Conservation (phyloP, 352 stramenopile genomes). For the Pythium guiyangense region DNA sequence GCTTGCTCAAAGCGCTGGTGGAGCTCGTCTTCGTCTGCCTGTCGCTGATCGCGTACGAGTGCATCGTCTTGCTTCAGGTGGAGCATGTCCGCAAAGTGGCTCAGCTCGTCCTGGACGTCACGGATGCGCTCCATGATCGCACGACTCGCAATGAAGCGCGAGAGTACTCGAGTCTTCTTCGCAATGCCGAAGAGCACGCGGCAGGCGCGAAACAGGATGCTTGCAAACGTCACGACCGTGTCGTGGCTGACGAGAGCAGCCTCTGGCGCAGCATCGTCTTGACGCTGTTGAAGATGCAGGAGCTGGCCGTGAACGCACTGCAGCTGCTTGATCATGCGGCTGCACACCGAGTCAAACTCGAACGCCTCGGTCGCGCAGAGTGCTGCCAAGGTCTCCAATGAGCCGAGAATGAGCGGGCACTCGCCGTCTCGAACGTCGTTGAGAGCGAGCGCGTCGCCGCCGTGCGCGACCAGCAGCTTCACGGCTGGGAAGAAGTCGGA, state of each 20-base stretch:
- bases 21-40: neutral
- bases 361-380: neutral
- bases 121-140: neutral
- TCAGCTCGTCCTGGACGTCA: neutral
- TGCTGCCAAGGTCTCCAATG: neutral
- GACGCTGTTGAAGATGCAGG: neutral
- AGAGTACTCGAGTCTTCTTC: neutral
- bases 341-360: neutral
- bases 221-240: neutral
- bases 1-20: neutral
- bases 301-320: neutral
- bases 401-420: neutral
- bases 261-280: neutral
- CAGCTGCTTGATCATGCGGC: neutral
- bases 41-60: neutral
- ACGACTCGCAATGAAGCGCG: slow-evolving; percentile 1
- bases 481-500: neutral
- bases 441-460: neutral
- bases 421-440: neutral
- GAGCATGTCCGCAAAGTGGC: neutral
- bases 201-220: neutral
- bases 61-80: neutral
- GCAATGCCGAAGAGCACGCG: neutral
- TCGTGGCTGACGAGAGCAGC: neutral
- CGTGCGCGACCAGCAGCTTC: neutral